These are phyloP conservation scores for Botrytis fragariae DNA, from an alignment of 2,329 filamentous ascomycete species.

Conservation along the genomic window DNA sequence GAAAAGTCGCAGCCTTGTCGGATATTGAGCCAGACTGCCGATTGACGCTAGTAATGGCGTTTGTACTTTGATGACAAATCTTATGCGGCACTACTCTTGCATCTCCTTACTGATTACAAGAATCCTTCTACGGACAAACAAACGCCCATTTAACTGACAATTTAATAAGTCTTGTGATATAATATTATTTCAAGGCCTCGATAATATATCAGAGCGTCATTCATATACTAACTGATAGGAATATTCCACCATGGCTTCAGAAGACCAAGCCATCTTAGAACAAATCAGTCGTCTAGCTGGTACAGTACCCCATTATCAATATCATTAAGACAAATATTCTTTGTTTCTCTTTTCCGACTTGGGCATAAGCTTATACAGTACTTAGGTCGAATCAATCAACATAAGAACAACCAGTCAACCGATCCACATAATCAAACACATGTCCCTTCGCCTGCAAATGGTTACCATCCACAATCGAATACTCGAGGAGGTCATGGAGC, in stretches of 20 bases:
- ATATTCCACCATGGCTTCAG: constrained; percentile 45
- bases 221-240: constrained; percentile 30
- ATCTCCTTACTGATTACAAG: neutral
- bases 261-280: constrained; percentile 54
- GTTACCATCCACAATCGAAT: constrained; percentile 22
- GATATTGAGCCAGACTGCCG: constrained; percentile 1
- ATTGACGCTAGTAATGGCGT: neutral
- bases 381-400: constrained; percentile 74
- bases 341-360: constrained; percentile 37
- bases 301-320: constrained; percentile 40
- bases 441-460: constrained; percentile 21
- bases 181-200: neutral
- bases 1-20: constrained; percentile 16
- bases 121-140: neutral
- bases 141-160: neutral
- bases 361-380: constrained; percentile 16
- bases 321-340: constrained; percentile 46
- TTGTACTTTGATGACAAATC: constrained; percentile 9
- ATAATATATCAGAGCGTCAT: neutral
- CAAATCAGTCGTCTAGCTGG: constrained; percentile 57
- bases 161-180: neutral
- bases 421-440: constrained; percentile 31
- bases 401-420: constrained; percentile 61
- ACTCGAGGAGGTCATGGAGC: constrained; percentile 19
- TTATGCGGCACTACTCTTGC: neutral